Evolutionary conservation across 441 rosid species (phyloP).

Genomic region (Erodium chrysanthum): DNA sequence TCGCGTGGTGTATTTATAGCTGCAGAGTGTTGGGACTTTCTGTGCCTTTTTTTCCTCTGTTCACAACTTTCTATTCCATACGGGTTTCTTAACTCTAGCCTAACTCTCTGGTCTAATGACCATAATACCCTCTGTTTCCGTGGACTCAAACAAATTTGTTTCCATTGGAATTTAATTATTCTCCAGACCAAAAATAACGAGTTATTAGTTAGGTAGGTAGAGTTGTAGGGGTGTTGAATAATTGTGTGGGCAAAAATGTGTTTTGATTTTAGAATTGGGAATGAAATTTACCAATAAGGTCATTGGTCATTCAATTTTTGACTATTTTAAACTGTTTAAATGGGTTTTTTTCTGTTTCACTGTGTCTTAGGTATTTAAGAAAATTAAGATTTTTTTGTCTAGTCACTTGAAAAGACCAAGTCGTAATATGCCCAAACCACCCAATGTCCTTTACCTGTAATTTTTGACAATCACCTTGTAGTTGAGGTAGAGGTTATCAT

Average conservation of each 20-base stretch:
- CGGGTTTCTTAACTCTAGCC: not conserved
- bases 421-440: no score
- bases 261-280: not conserved
- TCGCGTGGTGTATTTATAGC: conserved; percentile 36
- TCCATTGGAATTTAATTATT: not conserved
- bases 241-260: not conserved
- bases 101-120: conserved; percentile 9
- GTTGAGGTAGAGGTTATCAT: not conserved
- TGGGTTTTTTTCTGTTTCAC: no score
- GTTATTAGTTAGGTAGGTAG: not conserved
- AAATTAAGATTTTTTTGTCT: no score
- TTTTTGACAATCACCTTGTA: no score
- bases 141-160: not conserved
- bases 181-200: not conserved
- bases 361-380: no score
- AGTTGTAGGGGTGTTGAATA: not conserved
- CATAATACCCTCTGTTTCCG: conserved; percentile 7
- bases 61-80: conserved; percentile 9
- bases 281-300: not conserved
- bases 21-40: conserved; percentile 7
- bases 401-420: no score
- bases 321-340: no score
- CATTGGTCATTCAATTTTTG: no score
- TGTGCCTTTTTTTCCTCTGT: not conserved
- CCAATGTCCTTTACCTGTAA: no score